Evolutionary conservation across 371 early-diverging fungal genomes (phyloP), one percentile per base, ranked within the genome.

Genomic region (Lichtheimia corymbifera): DNA sequence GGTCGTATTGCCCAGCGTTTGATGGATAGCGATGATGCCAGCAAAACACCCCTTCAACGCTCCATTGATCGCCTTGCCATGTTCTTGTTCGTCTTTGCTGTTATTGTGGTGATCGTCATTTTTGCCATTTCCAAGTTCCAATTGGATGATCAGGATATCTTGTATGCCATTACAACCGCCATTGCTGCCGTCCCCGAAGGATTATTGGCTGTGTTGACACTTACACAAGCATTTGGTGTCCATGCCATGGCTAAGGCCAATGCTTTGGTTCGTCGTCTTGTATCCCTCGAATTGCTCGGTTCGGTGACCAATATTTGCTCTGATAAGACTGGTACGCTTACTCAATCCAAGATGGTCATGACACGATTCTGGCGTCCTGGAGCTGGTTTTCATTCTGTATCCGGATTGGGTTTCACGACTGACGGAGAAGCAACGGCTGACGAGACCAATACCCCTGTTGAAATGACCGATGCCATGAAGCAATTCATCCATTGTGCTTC

Each of bases 101-200:
- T 80, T 28, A 47, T 79, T 15, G 55, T 77, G 6, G 82, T 85
- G 7, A 86, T 85, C 65, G 64, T 90, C 50, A 77, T 83, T 35
- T 76, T 91, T 59, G 89, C 65, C 54, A 61, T 67, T 47, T 67
- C 73, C 43, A 71, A 69, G 44, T 91, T 91, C 76, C 75, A 83
- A 58, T 88, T 85, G 43, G 84, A 83, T 56, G 76, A 82, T 47
- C 86, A 87, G 24, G 85, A 86, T 14, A 80, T 87, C 5, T 68
- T 92, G 14, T 90, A 92, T 64, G 90, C 91, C 5, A 87, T 93
- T 43, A 87, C 91, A 43, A 82, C 97, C 30, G 94, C 92, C 17
- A 95, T 98, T 62, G 89, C 95, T 28, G 92, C 95, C 17, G 94
- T 98, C 60, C 99, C 99, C 41, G 97, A 97, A 76, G 99, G 97